Evolutionary conservation across 345 rosid genomes (phyloP), one percentile per base, ranked within the genome.

Genomic region (Trapa incisa): DNA sequence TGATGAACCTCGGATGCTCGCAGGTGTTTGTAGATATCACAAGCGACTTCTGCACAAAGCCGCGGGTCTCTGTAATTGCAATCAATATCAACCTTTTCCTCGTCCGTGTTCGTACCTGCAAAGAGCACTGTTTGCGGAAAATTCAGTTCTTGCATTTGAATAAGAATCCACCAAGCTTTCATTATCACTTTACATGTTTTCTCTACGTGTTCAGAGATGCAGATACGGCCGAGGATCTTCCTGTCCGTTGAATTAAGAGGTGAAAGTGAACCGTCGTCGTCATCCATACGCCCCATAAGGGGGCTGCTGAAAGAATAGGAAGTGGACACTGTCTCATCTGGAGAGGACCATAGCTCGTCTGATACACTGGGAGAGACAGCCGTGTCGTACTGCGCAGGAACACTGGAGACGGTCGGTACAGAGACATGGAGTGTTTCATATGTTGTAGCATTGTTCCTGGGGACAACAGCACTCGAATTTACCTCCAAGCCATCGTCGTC

Each of bases 291-390:
- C 73, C 89, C 96, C 47, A 89, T 88, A 52, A 84, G 89, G 17
- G 96, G 96, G 73, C 98, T 86, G 80, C 85, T 87, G 73, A 80
- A 86, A 37, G 98, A 89, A 65, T 89, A 92, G 71, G 86, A 84
- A 6, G 88, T 79, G 36, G 98, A 92, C 91, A 85, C 82, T 3
- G 93, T 75, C 71, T 86, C 93, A 65, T 86, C 98, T 86, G 82
- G 64, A 6, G 98, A 87, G 16, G 84, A 79, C 0, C 92, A 81
- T 1, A 36, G 70, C 16, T 67, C 85, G 68, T 89, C 91, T 5
- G 91, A 87, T 75, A 77, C 83, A 72, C 71, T 71, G 1, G 90
- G 89, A 37, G 89, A 87, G 71, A 78, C 72, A 67, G 82, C 83
- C 66, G 81, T 61, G 67, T 66, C 61, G 73, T 74, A 70, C 8